Evolutionary conservation across 306 rosid genomes (phyloP), one percentile per base, ranked within the genome.

Genomic region (Gillenia trifoliata): DNA sequence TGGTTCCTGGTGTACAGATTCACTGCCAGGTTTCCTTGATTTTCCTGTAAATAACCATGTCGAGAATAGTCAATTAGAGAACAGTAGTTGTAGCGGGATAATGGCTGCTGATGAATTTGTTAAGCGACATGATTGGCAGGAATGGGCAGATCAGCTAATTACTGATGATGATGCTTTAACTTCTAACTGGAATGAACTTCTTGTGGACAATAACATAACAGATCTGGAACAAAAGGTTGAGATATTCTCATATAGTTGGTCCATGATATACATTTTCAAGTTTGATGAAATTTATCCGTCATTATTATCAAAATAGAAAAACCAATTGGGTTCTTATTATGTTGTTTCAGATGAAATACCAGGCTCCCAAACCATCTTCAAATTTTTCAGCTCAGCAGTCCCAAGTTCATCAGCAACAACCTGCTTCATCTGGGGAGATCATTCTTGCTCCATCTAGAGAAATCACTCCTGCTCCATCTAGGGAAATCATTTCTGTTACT

Each of bases 111-210:
- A 89, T 68, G 99, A 92, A 75, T 85, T 85, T 76, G 66, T 84
- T 76, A 90, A 89, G 89, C 82, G 71, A 72, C 81, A 73, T 73
- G 97, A 88, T 80, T 93, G 98, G 97, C 97, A 84, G 68, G 98
- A 88, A 50, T 95, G 99, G 99, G 96, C 98, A n/a, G 96, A 90
- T 81, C 90, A 89, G 79, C 87, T 90, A 67, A 92, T 95, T 54
- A 84, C 88, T 36, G 99, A 92, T 75, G 96, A 88, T n/a, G 93
- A 87, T 79, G 72, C 91, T 43, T 82, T 94, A 85, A 69, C 88
- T 85, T 83, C 97, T 80, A 85, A 80, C 71, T 95, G 97, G 99
- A 89, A 84, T 77, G 99, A 89, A 36, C 82, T 95, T 81, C 96
- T 95, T 75, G 86, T 75, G 73, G 98, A 90, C 73, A 79, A 86